A percentile compares a stretch with the other conserved stretches of the same genome.
These are phyloP conservation scores for Geotrichum restrictum DNA, from an alignment of 1,139 yeast species.

Conservation along the genomic window DNA sequence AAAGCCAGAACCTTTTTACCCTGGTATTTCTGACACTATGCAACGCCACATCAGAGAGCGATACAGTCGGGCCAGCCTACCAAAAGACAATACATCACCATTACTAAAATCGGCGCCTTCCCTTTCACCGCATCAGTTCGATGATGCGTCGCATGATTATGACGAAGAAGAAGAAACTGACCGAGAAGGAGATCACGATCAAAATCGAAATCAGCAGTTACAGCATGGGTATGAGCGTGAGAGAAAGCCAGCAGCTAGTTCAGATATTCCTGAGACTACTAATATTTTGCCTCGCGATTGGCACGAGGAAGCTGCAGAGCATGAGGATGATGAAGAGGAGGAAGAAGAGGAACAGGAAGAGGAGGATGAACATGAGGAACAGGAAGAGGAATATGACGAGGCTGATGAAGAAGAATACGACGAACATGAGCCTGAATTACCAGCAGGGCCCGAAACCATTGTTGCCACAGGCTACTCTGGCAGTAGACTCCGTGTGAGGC, in stretches of 20 bases:
- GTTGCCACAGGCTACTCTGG: constrained; percentile 22
- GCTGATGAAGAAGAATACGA: background rate
- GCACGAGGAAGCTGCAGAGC: background rate
- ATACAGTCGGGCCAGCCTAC: constrained; percentile 3
- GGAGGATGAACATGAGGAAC: no score
- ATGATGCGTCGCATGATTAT: constrained; percentile 8
- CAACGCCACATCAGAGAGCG: constrained; percentile 5
- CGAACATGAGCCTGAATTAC: background rate
- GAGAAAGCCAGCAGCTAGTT: no score
- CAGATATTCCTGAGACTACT: no score
- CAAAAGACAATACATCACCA: constrained; percentile 2
- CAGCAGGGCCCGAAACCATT: constrained; percentile 6
- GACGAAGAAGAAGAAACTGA: background rate
- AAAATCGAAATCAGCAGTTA: background rate
- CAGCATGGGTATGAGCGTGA: background rate
- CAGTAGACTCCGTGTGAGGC: constrained; percentile 34
- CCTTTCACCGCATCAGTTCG: constrained; percentile 7
- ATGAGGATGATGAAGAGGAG: background rate
- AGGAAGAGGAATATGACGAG: no score
- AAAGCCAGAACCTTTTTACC: constrained; percentile 8
- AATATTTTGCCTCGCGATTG: no score
- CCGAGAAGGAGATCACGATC: background rate
- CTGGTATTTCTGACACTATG: background rate
- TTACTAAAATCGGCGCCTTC: constrained; percentile 2
- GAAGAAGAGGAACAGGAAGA: constrained; percentile 5